phyloP scores from a whole-genome alignment of 2,329 filamentous ascomycete species.

The Alternaria gansuensis region DNA sequence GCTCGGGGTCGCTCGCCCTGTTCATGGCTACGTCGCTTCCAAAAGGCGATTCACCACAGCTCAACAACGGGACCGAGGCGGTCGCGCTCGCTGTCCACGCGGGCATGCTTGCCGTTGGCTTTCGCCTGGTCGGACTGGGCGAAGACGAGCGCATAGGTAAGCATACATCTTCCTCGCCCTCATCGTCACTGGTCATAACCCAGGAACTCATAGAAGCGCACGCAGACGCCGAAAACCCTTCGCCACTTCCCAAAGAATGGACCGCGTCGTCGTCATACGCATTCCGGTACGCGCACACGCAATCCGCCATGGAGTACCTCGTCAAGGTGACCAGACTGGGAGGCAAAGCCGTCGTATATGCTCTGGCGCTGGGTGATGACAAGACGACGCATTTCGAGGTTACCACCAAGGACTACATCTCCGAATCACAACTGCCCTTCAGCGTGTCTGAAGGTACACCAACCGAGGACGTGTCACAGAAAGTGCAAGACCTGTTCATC shows the following conservation, averaged over 20 bases:
- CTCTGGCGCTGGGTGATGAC: slow-evolving; percentile 80
- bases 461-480: slow-evolving; percentile 56
- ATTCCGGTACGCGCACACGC: slow-evolving; percentile 86
- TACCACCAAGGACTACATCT: slow-evolving; percentile 76
- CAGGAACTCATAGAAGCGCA: slow-evolving; percentile 60
- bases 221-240: slow-evolving; percentile 64
- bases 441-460: slow-evolving; percentile 60
- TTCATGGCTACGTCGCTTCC: slow-evolving; percentile 58
- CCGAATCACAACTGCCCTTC: slow-evolving; percentile 65
- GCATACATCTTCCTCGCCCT: slow-evolving; percentile 24
- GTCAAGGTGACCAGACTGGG: slow-evolving; percentile 84
- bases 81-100: slow-evolving; percentile 85
- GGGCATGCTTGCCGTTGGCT: slow-evolving; percentile 80
- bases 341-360: slow-evolving; percentile 82
- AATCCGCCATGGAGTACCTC: slow-evolving; percentile 85
- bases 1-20: slow-evolving; percentile 54
- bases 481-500: slow-evolving; percentile 71
- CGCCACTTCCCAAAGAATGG: slow-evolving; percentile 78
- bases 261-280: slow-evolving; percentile 76
- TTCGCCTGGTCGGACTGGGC: slow-evolving; percentile 81
- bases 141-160: slow-evolving; percentile 80
- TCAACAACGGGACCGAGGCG: slow-evolving; percentile 80
- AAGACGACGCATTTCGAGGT: slow-evolving; percentile 81
- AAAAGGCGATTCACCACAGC: slow-evolving; percentile 48
- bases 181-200: slow-evolving; percentile 26